Conservation (phyloP, 208 protist genomes). For the Entamoeba histolytica region DNA sequence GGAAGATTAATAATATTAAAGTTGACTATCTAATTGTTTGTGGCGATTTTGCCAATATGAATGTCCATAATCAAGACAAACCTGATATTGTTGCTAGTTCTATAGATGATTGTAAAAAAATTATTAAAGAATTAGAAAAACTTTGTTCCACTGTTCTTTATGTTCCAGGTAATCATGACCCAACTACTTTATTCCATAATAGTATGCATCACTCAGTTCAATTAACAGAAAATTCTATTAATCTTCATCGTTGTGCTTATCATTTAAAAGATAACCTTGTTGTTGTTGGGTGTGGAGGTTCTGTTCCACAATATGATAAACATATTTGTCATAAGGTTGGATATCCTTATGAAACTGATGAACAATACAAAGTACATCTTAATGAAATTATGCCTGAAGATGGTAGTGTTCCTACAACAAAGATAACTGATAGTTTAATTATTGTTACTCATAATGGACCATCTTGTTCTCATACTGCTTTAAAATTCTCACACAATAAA, state of each 20-base stretch:
- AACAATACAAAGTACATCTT: background rate
- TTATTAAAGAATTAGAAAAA: background rate
- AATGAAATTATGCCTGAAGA: background rate
- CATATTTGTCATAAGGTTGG: background rate
- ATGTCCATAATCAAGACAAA: background rate
- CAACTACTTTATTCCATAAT: background rate
- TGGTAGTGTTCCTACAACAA: background rate
- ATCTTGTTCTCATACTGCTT: background rate
- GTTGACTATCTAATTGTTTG: background rate
- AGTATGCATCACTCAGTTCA: background rate
- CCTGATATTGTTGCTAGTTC: background rate
- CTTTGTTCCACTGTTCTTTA: background rate
- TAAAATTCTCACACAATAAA: background rate
- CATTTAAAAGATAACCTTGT: background rate
- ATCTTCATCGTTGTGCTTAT: background rate
- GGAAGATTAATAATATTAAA: background rate
- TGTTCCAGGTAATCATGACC: background rate
- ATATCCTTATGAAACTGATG: background rate
- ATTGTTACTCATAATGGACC: background rate
- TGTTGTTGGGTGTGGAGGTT: background rate
- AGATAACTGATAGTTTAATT: background rate
- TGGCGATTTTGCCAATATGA: background rate
- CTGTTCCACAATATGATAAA: background rate
- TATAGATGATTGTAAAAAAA: background rate
- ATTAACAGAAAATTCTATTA: background rate